These are phyloP conservation scores for Candida ulmi DNA, from an alignment of 805 yeast species.

Conservation along the genomic window DNA sequence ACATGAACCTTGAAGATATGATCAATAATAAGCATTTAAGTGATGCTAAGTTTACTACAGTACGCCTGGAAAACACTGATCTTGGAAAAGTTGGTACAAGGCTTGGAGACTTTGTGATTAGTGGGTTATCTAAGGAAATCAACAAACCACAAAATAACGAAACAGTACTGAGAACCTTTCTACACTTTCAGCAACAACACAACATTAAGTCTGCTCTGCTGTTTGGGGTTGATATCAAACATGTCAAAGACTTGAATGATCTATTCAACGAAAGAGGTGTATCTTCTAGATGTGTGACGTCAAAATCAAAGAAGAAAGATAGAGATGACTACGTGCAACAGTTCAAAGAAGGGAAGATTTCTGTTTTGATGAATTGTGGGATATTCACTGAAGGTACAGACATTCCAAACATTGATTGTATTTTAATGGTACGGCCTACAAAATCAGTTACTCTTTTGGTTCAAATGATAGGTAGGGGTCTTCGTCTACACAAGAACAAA, in stretches of 20 bases:
- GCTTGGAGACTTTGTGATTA: conserved; percentile 49
- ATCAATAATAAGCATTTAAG: conserved; percentile 63
- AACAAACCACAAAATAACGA: conserved; percentile 51
- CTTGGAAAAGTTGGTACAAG: conserved; percentile 24
- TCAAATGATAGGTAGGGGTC: conserved; percentile 92
- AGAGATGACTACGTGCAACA: conserved; percentile 48
- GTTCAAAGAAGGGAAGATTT: conserved; percentile 56
- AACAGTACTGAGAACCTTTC: conserved; percentile 47
- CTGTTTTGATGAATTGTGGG: conserved; percentile 80
- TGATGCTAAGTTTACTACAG: conserved; percentile 59
- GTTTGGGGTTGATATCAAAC: conserved; percentile 73
- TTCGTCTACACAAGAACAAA: conserved; percentile 60
- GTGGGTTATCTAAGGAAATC: conserved; percentile 46
- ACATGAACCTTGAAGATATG: conserved; percentile 60
- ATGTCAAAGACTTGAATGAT: conserved; percentile 49
- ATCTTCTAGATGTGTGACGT: conserved; percentile 66
- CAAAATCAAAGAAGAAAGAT: conserved; percentile 48
- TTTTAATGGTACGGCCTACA: conserved; percentile 78
- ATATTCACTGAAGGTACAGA: conserved; percentile 95
- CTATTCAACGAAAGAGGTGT: conserved; percentile 55
- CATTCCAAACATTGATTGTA: conserved; percentile 80
- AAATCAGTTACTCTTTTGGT: conserved; percentile 61
- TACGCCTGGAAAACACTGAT: conserved; percentile 40
- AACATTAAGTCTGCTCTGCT: conserved; percentile 58
- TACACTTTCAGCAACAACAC: conserved; percentile 34